phyloP scores from a whole-genome alignment of 208 protist species.

The Trypanosoma rangeli region DNA sequence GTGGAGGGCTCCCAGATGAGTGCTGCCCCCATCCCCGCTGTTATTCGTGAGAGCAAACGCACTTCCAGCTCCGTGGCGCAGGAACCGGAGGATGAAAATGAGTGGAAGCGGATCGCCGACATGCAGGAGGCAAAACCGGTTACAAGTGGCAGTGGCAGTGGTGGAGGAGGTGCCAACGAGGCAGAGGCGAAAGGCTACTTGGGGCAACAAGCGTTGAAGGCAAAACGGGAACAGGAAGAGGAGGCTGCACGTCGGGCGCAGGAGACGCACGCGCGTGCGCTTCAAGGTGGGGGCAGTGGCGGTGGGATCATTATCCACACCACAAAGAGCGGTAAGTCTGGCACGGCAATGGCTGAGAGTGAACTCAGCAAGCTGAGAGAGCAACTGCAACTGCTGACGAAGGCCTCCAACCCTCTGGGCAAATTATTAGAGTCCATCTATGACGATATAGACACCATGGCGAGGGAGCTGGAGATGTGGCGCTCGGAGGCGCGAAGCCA shows the following conservation, averaged over 20 bases:
- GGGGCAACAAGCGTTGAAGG: constrained; percentile 81
- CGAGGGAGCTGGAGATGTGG: constrained; percentile 89
- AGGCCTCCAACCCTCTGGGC: constrained; percentile 87
- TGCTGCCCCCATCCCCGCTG: constrained; percentile 41
- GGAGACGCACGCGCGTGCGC: constrained; percentile 8
- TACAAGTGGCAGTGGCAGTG: constrained; percentile 27
- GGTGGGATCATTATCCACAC: constrained; percentile 79
- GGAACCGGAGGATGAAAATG: constrained; percentile 44
- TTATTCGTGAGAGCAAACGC: constrained; percentile 64
- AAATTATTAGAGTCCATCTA: constrained; percentile 86
- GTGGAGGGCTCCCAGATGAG: constrained; percentile 40
- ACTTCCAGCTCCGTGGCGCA: constrained; percentile 17
- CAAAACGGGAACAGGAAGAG: constrained; percentile 81
- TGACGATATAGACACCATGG: constrained; percentile 91
- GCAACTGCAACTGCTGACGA: constrained; percentile 88
- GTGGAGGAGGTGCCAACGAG: constrained; percentile 38
- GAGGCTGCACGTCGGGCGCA: constrained; percentile 24
- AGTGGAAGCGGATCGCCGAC: constrained; percentile 84
- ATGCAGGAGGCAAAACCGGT: constrained; percentile 53
- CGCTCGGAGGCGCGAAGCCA: constrained; percentile 83
- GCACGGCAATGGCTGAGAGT: constrained; percentile 54
- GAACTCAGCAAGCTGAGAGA: constrained; percentile 83
- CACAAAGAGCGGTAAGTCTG: constrained; percentile 28
- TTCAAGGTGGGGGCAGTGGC: constrained; percentile 11
- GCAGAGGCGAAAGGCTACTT: constrained; percentile 73